Evolutionary conservation across 345 rosid species (phyloP).

Genomic region (Syzygium jambos): DNA sequence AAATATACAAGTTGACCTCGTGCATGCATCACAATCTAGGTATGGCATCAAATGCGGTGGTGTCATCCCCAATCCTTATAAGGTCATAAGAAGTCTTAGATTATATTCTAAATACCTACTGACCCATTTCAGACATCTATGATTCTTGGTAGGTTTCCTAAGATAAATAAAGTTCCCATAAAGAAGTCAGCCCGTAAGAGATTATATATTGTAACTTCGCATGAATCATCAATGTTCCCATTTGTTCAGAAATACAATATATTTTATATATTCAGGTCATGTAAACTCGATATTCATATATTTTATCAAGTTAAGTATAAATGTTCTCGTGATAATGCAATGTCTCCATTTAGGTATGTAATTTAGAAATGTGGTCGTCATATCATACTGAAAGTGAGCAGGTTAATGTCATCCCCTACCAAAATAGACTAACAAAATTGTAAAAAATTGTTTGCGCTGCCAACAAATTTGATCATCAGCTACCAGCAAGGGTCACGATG

Average conservation of each 20-base stretch:
- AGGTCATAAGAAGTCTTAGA: neutral
- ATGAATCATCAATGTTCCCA: neutral
- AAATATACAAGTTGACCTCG: neutral
- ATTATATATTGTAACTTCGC: neutral
- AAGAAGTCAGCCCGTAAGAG: neutral
- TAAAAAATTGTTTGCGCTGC: neutral
- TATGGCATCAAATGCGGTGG: neutral
- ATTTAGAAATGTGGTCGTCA: neutral
- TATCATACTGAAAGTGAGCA: neutral
- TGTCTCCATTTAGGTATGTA: neutral
- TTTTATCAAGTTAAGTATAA: neutral
- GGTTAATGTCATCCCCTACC: neutral
- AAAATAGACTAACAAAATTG: neutral
- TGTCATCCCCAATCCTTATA: neutral
- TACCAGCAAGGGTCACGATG: neutral
- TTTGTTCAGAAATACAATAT: neutral
- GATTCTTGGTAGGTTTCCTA: neutral
- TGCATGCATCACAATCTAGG: neutral
- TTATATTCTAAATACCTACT: neutral
- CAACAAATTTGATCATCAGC: neutral
- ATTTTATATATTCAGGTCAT: neutral
- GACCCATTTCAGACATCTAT: neutral
- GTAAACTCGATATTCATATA: neutral
- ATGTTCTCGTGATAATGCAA: neutral
- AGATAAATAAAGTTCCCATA: neutral